Percentiles rank a stretch among this genome's conserved stretches.
Conservation (phyloP, 352 stramenopile species). For the Pythium coloratum region DNA sequence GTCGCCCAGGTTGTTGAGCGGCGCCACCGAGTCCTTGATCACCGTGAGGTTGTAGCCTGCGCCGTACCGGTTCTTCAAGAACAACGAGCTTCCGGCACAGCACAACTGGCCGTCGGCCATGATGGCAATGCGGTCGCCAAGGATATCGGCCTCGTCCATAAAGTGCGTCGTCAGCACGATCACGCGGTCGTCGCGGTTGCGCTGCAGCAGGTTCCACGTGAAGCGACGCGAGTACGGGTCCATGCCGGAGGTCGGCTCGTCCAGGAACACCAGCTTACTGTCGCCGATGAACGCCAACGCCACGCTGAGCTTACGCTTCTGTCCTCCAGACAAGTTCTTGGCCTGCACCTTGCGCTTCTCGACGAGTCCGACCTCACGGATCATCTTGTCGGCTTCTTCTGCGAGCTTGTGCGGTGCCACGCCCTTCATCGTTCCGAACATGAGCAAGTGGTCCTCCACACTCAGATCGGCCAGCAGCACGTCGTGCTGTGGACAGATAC, state of each 20-base stretch:
- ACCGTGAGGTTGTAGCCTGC: slow-evolving; percentile 88
- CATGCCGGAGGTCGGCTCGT: slow-evolving; percentile 94
- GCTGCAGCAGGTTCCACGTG: slow-evolving; percentile 79
- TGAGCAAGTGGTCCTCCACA: slow-evolving; percentile 67
- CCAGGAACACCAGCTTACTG: slow-evolving; percentile 83
- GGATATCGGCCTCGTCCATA: slow-evolving; percentile 91
- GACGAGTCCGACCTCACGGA: slow-evolving; percentile 63
- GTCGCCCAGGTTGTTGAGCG: slow-evolving; percentile 54
- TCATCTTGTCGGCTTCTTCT: slow-evolving; percentile 36
- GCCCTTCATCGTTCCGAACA: slow-evolving; percentile 72
- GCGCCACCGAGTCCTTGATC: slow-evolving; percentile 33
- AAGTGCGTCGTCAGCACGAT: slow-evolving; percentile 93
- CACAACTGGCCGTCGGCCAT: slow-evolving; percentile 88
- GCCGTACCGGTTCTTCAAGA: slow-evolving; percentile 94
- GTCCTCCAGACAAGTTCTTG: slow-evolving; percentile 80
- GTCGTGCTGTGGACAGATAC: slow-evolving; percentile 86
- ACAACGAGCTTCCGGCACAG: slow-evolving; percentile 86
- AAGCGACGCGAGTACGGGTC: slow-evolving; percentile 94
- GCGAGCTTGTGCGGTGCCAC: slow-evolving; percentile 37
- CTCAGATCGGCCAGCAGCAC: slow-evolving; percentile 78
- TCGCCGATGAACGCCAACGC: slow-evolving; percentile 88
- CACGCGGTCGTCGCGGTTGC: slow-evolving; percentile 50
- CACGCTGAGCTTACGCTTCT: slow-evolving; percentile 91
- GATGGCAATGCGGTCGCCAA: slow-evolving; percentile 82
- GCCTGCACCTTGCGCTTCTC: slow-evolving; percentile 58